Evolutionary conservation across 129 eudicot genomes (phyloP).

Genomic region (Centella asiatica): DNA sequence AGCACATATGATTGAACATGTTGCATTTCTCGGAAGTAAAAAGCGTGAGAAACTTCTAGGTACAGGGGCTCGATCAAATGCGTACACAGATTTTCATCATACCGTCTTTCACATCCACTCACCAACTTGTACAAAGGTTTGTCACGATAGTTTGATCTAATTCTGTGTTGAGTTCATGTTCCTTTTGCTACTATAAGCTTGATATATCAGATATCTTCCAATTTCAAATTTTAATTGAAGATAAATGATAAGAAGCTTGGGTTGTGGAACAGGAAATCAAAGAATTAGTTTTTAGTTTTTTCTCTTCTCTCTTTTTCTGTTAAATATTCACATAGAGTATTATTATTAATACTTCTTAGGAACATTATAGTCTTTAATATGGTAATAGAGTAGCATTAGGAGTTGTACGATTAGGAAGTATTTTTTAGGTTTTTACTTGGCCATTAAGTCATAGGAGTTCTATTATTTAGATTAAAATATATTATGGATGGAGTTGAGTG

Average conservation of each 20-base stretch:
- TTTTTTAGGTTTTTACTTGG: no score
- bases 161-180: background rate
- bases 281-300: no score
- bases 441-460: no score
- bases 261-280: no score
- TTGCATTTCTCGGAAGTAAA: conserved; percentile 98
- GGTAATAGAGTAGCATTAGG: no score
- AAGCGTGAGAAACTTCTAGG: conserved; percentile 93
- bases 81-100: conserved; percentile 97
- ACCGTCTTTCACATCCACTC: conserved; percentile 98
- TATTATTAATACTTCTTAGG: no score
- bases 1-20: conserved; percentile 99
- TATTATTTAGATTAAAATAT: no score
- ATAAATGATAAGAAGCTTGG: background rate
- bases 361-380: no score
- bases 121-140: conserved; percentile 77
- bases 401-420: no score
- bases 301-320: no score
- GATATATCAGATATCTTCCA: background rate
- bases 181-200: background rate
- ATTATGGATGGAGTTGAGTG: no score
- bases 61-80: conserved; percentile 98
- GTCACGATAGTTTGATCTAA: background rate
- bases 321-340: no score
- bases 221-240: background rate